Evolutionary conservation across 257 asterid species (phyloP).

Genomic region (Solanum verrucosum): DNA sequence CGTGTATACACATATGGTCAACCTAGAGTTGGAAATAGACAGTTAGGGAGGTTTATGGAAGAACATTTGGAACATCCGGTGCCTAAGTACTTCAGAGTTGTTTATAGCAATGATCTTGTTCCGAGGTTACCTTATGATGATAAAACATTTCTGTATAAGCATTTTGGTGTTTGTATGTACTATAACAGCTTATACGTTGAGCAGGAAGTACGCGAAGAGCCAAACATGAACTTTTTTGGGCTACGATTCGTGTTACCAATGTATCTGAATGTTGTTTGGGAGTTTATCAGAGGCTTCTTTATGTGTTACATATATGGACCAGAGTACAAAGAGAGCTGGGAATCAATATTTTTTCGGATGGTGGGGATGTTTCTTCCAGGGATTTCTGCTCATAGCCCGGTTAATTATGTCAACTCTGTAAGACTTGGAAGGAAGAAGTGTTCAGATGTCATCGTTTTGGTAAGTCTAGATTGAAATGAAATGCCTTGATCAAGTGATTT

Average conservation of each 20-base stretch:
- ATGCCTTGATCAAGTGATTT: background rate
- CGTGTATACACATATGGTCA: conserved; percentile 78
- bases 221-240: conserved; percentile 71
- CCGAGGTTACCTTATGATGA: conserved; percentile 91
- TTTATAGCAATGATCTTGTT: conserved; percentile 80
- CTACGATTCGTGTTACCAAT: conserved; percentile 45
- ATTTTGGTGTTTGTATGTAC: conserved; percentile 70
- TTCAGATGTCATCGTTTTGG: conserved; percentile 6
- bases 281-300: conserved; percentile 51
- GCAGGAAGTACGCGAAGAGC: conserved; percentile 71
- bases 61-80: conserved; percentile 40
- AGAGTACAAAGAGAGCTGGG: conserved; percentile 71
- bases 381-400: conserved; percentile 72
- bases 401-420: conserved; percentile 68
- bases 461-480: background rate
- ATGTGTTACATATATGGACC: conserved; percentile 40
- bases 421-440: conserved; percentile 52
- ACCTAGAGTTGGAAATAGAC: conserved; percentile 66
- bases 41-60: conserved; percentile 54
- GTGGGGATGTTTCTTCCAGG: conserved; percentile 69
- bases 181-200: conserved; percentile 68
- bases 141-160: conserved; percentile 76
- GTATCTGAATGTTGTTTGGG: conserved; percentile 67
- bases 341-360: conserved; percentile 44
- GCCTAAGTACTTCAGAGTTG: conserved; percentile 62